Base-by-base conservation (phyloP, 345 rosid genomes). In the Eucalyptus urophylla region DNA sequence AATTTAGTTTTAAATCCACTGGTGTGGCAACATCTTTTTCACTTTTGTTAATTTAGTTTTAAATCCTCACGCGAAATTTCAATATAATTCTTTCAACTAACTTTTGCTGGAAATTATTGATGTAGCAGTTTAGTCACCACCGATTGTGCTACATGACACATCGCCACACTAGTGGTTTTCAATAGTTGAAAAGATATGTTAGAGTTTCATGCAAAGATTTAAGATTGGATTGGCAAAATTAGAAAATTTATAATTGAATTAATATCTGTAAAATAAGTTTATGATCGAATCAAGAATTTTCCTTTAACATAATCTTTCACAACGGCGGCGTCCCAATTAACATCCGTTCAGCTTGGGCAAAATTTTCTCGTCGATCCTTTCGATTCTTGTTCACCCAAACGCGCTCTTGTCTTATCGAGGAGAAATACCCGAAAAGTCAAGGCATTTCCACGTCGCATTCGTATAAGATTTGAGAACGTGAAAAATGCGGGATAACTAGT, bases 21-120 rank as follows among this genome's bases (percentile, higher is more conserved):
- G 37, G 37, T 33, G 37, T 33, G 37, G 37, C 37, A 33, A 33
- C 37, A 33, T 33, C 37, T 33, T 19, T 10, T 76, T 0, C 3
- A 19, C 0, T 19, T 6, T 37, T 37, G 1, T 11, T 4, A 37
- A 37, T 76, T 76, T 21, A 11, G 0, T 37, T 1, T 0, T 21
- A 37, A 76, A 37, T 5, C 7, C 43, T 43, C 2, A 6, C 43
- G 5, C 0, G 8, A 11, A 76, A 37, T 21, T 76, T 76, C 3
- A 19, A 37, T 21, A 0, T 2, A 37, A 2, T 37, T 2, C 0
- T 72, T 19, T 0, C 0, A 0, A 3, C 0, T 3, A 10, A 37
- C 4, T 37, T 72, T 72, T 5, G 1, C 1, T 5, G 0, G 0
- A 33, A 72, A 37, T 9, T 19, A 19, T 0, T 3, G 1, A 37